Conservation (phyloP, 306 rosid genomes). For the Dalbergia cultrata region DNA sequence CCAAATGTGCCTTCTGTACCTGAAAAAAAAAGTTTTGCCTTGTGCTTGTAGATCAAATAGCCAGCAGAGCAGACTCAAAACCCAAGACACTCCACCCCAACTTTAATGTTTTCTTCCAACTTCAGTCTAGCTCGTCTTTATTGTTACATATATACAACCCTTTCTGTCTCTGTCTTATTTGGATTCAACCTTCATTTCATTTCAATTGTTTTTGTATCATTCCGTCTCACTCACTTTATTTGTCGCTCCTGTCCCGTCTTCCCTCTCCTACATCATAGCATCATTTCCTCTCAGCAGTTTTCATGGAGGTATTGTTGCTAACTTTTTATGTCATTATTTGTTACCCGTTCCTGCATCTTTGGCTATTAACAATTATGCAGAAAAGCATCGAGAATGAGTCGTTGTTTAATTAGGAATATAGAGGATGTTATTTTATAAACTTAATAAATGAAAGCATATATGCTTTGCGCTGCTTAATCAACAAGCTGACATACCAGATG, state of each 20-base stretch:
- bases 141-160: conserved; percentile 40
- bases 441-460: too few relatives aligned
- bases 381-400: not conserved
- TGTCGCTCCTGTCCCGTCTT: not conserved
- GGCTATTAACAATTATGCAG: not conserved
- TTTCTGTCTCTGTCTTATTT: not conserved
- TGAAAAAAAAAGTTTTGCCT: conserved; percentile 39
- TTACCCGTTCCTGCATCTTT: conserved; percentile 17
- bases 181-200: conserved; percentile 38
- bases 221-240: conserved; percentile 36
- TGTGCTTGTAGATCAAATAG: conserved; percentile 36
- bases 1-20: conserved; percentile 36
- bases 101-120: conserved; percentile 44
- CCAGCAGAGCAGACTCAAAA: conserved; percentile 19
- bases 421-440: too few relatives aligned
- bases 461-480: not conserved
- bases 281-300: conserved; percentile 31
- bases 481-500: not conserved
- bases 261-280: conserved; percentile 36
- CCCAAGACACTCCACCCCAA: conserved; percentile 42
- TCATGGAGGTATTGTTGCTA: conserved; percentile 53
- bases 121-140: conserved; percentile 45
- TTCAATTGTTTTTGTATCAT: conserved; percentile 36
- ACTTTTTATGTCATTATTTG: not conserved
- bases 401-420: not conserved